These are phyloP conservation scores for Baudoinia panamericana DNA, from an alignment of 495 filamentous ascomycete species.

Conservation along the genomic window DNA sequence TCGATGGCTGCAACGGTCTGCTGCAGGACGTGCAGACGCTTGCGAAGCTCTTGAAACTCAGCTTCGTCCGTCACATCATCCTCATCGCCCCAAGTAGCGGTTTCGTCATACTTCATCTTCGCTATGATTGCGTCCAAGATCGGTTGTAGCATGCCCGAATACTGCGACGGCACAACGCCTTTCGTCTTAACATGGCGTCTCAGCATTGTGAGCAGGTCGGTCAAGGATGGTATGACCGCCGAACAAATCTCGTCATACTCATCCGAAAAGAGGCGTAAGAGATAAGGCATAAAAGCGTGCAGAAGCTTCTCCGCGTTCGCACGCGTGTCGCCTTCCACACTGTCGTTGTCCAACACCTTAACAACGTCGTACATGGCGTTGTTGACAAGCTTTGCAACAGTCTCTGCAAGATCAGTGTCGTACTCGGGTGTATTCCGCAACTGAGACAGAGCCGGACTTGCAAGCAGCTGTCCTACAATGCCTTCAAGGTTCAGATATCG, in stretches of 20 bases:
- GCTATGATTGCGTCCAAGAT: conserved; percentile 80
- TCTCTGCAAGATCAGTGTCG: conserved; percentile 87
- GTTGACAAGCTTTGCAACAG: conserved; percentile 92
- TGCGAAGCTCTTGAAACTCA: conserved; percentile 92
- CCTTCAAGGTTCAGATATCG: conserved; percentile 70
- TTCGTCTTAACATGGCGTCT: conserved; percentile 57
- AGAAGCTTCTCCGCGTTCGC: conserved; percentile 60
- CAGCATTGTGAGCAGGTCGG: conserved; percentile 76
- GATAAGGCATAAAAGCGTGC: conserved; percentile 65
- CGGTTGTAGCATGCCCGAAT: conserved; percentile 64
- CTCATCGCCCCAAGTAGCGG: conserved; percentile 83
- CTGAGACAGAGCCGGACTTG: conserved; percentile 62
- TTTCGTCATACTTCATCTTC: conserved; percentile 96
- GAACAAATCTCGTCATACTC: conserved; percentile 97
- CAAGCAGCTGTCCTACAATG: conserved; percentile 68
- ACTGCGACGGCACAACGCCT: conserved; percentile 48
- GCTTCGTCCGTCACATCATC: conserved; percentile 93
- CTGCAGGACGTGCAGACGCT: conserved; percentile 74
- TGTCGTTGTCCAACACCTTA: conserved; percentile 53
- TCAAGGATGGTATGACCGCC: conserved; percentile 79
- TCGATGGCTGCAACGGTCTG: conserved; percentile 79
- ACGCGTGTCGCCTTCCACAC: conserved; percentile 40
- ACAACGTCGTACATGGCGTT: conserved; percentile 74
- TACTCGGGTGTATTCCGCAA: conserved; percentile 69
- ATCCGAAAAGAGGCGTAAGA: conserved; percentile 88